A percentile compares a stretch with the other conserved stretches of the same genome.
Conservation (phyloP, 75 land plant species). For the Cunninghamia lanceolata region DNA sequence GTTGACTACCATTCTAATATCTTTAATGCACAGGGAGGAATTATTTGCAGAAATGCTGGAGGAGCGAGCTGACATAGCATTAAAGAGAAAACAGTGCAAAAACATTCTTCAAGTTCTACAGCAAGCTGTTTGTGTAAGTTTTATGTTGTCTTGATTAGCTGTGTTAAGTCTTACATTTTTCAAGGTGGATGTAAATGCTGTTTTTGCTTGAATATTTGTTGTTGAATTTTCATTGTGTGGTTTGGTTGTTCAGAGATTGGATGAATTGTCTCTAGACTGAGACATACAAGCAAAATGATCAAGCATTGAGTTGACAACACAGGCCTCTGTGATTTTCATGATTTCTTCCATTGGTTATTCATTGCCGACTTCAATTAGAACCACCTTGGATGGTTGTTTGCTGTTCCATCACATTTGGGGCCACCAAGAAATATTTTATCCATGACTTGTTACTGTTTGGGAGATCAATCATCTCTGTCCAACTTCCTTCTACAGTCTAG, state of each 20-base stretch:
- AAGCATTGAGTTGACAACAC: constrained; percentile 32
- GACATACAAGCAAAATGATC: constrained; percentile 50
- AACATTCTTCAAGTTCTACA: constrained; percentile 54
- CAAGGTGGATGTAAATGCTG: constrained; percentile 13
- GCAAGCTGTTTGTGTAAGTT: constrained; percentile 66
- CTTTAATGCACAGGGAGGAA: constrained; percentile 48
- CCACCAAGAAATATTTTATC: not conserved
- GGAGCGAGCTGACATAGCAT: constrained; percentile 75
- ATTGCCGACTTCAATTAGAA: not conserved
- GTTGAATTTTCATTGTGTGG: constrained; percentile 6
- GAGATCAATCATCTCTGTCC: not conserved
- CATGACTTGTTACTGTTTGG: not conserved
- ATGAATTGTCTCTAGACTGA: constrained; percentile 80
- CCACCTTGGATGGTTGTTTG: not conserved
- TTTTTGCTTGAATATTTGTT: constrained; percentile 2
- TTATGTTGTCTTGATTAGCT: not conserved
- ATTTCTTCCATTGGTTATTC: constrained; percentile 14
- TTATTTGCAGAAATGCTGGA: constrained; percentile 85
- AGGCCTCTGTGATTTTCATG: constrained; percentile 56
- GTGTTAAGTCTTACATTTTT: not conserved
- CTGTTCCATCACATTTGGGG: not conserved
- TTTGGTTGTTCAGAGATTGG: constrained; percentile 60
- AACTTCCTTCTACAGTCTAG: not conserved
- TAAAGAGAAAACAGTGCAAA: constrained; percentile 56
- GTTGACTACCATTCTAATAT: not conserved